A percentile compares a stretch with the other conserved stretches of the same genome.
Evolutionary conservation across 2,329 filamentous ascomycete genomes (phyloP).

Genomic region (Fusarium nygamai): DNA sequence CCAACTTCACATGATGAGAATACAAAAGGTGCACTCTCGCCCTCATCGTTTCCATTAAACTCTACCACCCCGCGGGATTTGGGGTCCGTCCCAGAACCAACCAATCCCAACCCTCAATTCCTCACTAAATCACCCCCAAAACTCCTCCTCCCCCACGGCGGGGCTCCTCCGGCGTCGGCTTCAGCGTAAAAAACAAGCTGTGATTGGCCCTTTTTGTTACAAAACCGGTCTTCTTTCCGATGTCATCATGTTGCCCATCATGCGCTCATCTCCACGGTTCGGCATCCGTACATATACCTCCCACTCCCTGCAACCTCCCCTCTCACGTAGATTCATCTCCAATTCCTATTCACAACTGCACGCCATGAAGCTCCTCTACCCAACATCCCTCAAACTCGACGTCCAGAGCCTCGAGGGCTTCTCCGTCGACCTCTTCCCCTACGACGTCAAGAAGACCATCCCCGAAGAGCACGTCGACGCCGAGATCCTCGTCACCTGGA

Average conservation of each 20-base stretch:
- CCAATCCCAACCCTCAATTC: neutral
- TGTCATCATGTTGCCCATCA: slow-evolving; percentile 11
- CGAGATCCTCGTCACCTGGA: slow-evolving; percentile 70
- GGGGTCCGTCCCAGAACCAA: neutral
- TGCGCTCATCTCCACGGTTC: slow-evolving; percentile 28
- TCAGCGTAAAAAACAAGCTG: rapidly evolving
- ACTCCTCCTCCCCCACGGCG: slow-evolving; percentile 29
- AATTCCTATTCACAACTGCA: neutral
- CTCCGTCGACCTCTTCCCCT: slow-evolving; percentile 65
- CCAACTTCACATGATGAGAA: neutral
- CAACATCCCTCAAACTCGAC: slow-evolving; percentile 69
- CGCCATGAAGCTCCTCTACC: slow-evolving; percentile 72
- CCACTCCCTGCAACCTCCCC: neutral
- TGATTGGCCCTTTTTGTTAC: neutral
- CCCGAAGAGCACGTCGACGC: slow-evolving; percentile 68
- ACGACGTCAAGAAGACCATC: slow-evolving; percentile 66
- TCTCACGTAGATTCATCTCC: neutral
- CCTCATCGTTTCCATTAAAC: neutral
- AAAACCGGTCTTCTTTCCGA: slow-evolving; percentile 38
- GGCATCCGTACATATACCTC: slow-evolving; percentile 32
- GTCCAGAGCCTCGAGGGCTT: slow-evolving; percentile 66
- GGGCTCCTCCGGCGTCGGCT: slow-evolving; percentile 28
- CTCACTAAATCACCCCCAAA: slow-evolving; percentile 9
- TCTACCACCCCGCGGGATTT: slow-evolving; percentile 28
- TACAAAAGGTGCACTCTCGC: neutral